phyloP scores from a whole-genome alignment of 768 basidiomycete species.

The Termitomyces bulborhizus region DNA sequence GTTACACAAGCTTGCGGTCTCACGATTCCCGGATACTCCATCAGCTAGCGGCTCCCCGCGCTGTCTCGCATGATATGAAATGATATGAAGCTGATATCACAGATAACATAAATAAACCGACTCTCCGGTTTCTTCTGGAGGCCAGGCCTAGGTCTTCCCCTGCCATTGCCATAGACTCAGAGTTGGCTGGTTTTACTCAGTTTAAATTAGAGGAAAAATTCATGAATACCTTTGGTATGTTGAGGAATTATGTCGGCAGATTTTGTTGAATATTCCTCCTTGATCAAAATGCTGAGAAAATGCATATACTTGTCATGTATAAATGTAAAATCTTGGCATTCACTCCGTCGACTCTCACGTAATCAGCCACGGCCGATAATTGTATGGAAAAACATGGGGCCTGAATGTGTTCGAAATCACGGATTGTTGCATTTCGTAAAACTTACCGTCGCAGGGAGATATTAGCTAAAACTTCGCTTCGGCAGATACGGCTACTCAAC shows the following conservation, averaged over 20 bases:
- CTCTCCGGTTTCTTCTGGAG: neutral
- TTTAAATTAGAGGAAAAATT: too few species aligned
- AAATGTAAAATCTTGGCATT: neutral
- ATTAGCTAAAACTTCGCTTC: neutral
- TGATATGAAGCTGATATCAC: neutral
- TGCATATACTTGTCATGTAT: too few species aligned
- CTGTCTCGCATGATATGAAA: neutral
- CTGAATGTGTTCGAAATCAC: too few species aligned
- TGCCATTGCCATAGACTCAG: neutral
- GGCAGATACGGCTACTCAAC: too few species aligned
- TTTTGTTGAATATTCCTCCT: too few species aligned
- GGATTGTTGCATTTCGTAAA: neutral
- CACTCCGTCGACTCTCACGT: neutral
- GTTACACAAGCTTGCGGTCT: neutral
- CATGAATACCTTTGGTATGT: too few species aligned
- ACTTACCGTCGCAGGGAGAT: neutral
- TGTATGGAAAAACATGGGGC: neutral
- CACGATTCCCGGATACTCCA: neutral
- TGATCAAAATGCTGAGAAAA: too few species aligned
- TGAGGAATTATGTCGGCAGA: neutral
- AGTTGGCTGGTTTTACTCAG: too few species aligned
- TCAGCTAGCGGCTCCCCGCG: neutral
- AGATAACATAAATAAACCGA: neutral
- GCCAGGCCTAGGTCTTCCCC: too few species aligned
- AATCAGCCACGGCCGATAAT: neutral